Base-by-base conservation (phyloP, 2,329 filamentous ascomycete species). In the Botrytis fragariae region DNA sequence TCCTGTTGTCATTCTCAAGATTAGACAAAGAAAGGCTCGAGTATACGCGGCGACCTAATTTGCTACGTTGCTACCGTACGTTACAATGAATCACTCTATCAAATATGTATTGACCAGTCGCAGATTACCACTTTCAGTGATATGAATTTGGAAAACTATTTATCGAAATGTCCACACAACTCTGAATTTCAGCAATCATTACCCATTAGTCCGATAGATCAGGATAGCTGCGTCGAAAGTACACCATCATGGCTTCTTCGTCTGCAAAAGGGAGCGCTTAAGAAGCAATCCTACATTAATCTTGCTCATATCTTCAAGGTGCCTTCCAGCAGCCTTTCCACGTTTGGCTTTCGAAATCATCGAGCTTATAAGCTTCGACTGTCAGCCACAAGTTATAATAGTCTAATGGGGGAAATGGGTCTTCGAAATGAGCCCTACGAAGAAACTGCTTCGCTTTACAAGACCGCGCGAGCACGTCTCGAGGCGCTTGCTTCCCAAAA, bases 201-300 rank as follows among this genome's bases (percentile, higher is more conserved):
- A 12, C 72, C 76, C 6, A 75, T 77, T n/a, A 69, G 59, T 48
- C 65, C 74, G 35, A 29, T 74, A 9, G 72, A 65, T 18, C 45
- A 65, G 20, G 44, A 72, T 42, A 64, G n/a, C 20, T 45, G 42
- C 37, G 48, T 60, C 10, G 20, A 51, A 60, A 54, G n/a, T 59
- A 59, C 44, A 32, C 20, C 76, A 65, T 62, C 63, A 14, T 73
- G 48, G 45, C 57, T 73, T 39, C 74, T 77, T 8, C 69, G 72
- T 7, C 63, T 77, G 4, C 74, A 77, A 51, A 72, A 73, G 22
- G 74, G 70, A 16, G 18, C 67, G 7, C 57, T 77, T 3, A 69
- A 72, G 20, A 77, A 77, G 44, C 76, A 77, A 48, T 76, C 76
- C 14, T 77, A 76, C 45, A 35, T 77, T 18, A 65, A 71, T 9